phyloP scores from a whole-genome alignment of 2,329 filamentous ascomycete genomes.

The Scopulariopsis brevicaulis region DNA sequence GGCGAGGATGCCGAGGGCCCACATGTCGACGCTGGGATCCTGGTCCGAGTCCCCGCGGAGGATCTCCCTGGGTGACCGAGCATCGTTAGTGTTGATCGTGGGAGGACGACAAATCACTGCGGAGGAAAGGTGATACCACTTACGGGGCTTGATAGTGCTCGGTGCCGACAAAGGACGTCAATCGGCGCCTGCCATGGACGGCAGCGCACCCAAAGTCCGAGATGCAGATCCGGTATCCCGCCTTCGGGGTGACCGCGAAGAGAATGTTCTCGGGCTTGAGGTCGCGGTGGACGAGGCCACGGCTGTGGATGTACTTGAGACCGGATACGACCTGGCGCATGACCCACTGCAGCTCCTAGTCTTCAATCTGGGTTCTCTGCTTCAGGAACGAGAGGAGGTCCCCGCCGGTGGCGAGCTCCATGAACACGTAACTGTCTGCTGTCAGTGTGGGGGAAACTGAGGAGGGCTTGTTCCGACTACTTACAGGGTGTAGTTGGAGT shows the following conservation, averaged over 20 bases:
- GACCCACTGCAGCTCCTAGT: constrained; percentile 21
- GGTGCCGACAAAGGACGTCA: constrained; percentile 34
- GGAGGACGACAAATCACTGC: constrained; percentile 4
- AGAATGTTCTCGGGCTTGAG: constrained; percentile 44
- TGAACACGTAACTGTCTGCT: constrained; percentile 38
- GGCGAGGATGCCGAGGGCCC: constrained; percentile 37
- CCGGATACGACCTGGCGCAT: constrained; percentile 34
- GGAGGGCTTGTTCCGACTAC: constrained; percentile 15
- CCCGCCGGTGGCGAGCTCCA: constrained; percentile 42
- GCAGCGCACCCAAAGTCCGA: constrained; percentile 41
- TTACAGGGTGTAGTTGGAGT: not conserved
- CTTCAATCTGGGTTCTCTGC: constrained; percentile 26
- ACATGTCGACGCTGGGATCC: constrained; percentile 31
- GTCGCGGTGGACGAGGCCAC: constrained; percentile 38
- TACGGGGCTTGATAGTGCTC: constrained; percentile 37
- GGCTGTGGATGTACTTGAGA: constrained; percentile 34
- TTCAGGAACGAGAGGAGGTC: constrained; percentile 38
- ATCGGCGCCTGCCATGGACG: constrained; percentile 25
- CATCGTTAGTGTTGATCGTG: not conserved
- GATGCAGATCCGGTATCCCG: constrained; percentile 33
- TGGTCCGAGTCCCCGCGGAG: not conserved
- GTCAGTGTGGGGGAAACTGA: constrained; percentile 14
- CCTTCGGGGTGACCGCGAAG: constrained; percentile 30
- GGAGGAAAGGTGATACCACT: constrained; percentile 8
- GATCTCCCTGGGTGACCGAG: not conserved